Conservation (phyloP, 768 basidiomycete genomes). For the Candolleomyces efflorescens region DNA sequence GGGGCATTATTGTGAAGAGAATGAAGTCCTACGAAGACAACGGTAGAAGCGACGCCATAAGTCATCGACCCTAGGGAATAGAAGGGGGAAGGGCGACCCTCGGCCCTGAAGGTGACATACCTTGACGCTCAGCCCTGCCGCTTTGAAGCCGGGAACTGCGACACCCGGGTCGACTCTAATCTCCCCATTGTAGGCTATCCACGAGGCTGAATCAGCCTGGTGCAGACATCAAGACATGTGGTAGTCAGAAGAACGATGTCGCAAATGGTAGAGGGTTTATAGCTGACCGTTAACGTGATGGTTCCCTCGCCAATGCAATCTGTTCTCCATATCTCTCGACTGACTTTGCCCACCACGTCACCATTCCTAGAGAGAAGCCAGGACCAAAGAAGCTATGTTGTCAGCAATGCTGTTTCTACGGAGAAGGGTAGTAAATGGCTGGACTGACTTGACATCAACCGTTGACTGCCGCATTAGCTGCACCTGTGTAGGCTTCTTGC, state of each 20-base stretch:
- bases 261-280: background rate
- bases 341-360: constrained; percentile 40
- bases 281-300: constrained; percentile 53
- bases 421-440: background rate
- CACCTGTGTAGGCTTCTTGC: constrained; percentile 43
- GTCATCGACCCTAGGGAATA: background rate
- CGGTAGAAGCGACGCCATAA: background rate
- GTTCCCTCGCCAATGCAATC: constrained; percentile 61
- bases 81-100: background rate
- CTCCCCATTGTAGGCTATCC: constrained; percentile 60
- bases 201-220: constrained; percentile 62
- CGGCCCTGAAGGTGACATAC: constrained; percentile 26
- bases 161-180: constrained; percentile 46
- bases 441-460: constrained; percentile 55
- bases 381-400: too few species aligned
- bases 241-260: background rate
- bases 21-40: constrained; percentile 51
- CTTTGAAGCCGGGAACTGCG: constrained; percentile 59
- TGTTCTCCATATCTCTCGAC: constrained; percentile 67
- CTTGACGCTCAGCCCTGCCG: constrained; percentile 60
- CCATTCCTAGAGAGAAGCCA: constrained; percentile 36
- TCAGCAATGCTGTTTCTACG: background rate
- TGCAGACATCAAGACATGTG: background rate
- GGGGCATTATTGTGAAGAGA: constrained; percentile 55
- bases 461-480: constrained; percentile 63